Base-by-base conservation (phyloP, 805 yeast genomes). In the Yamadazyma tumulicola region DNA sequence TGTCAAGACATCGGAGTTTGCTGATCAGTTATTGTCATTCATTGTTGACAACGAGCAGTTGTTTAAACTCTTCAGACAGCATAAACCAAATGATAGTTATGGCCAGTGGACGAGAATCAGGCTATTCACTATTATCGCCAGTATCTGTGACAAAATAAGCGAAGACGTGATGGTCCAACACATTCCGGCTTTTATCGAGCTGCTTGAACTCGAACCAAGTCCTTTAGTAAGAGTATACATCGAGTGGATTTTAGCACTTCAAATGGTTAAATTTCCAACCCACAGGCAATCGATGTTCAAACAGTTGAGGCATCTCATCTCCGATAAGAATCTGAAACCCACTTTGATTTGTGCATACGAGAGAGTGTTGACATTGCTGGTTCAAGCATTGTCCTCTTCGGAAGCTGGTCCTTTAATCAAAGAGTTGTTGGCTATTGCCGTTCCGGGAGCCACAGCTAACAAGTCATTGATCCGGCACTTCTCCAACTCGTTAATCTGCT, bases 381-480 rank as follows among this genome's bases (percentile, higher is more conserved):
- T 76, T 1, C 68, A 71, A 21, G 71, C 72, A 29, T 47, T 77
- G 21, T 46, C 54, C 0, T 35, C 42, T 0, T 52, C 45, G 1
- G 36, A 46, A 1, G 59, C 61, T 6, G 45, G 54, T 1, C 45
- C 49, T 3, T 59, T 75, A 31, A 52, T 69, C 9, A 55, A 62
- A 1, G 74, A 74, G 41, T 57, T 80, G 3, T 58, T 73, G 14
- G 59, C 68, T 4, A 47, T 61, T 2, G 49, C 87, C 18, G 55
- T 88, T 4, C 82, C 95, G 0, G 75, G 79, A 29, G 78, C 94
- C 6, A 77, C 95, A 0, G 81, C 95, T 4, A 87, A 85, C 55
- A 81, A 85, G 47, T 95, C 95, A 0, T 61, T 80, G 5, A 74
- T 81, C 1, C 76, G 97, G 46, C 97, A 89, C 58, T 84, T 84